phyloP scores from a whole-genome alignment of 2,329 filamentous ascomycete species.

The Juglanconis sp. region DNA sequence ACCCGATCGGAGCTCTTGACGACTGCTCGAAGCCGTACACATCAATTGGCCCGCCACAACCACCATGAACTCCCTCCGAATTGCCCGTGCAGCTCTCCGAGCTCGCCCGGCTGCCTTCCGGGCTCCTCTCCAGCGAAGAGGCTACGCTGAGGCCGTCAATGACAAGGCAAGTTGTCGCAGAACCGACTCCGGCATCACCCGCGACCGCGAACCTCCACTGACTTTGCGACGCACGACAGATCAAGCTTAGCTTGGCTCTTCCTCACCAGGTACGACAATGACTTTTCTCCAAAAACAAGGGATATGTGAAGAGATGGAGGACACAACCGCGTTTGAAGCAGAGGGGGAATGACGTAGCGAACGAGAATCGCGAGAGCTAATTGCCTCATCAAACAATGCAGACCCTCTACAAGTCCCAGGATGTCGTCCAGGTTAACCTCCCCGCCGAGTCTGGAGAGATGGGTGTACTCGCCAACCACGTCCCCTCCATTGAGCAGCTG shows the following conservation, averaged over 20 bases:
- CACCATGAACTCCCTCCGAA: constrained; percentile 92
- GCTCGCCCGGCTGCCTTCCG: constrained; percentile 75
- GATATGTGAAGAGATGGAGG: no score
- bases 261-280: constrained; percentile 88
- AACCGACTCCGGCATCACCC: constrained; percentile 13
- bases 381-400: constrained; percentile 47
- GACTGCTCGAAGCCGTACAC: constrained; percentile 34
- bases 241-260: constrained; percentile 96
- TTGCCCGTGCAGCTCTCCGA: constrained; percentile 77
- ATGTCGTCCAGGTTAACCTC: constrained; percentile 94
- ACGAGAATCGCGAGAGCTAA: constrained; percentile 35
- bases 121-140: constrained; percentile 76
- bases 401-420: constrained; percentile 67
- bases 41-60: constrained; percentile 46
- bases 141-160: constrained; percentile 82
- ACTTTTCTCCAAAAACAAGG: background rate
- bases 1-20: constrained; percentile 37
- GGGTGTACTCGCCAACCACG: constrained; percentile 99
- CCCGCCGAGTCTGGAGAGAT: constrained; percentile 97
- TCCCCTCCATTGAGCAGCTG: constrained; percentile 97
- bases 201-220: constrained; percentile 7
- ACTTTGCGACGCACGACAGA: constrained; percentile 42
- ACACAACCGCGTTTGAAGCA: background rate
- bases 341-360: background rate
- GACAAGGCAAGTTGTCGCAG: constrained; percentile 63